phyloP scores from a whole-genome alignment of 2,329 filamentous ascomycete genomes.

The Chrysoporthe deuterocubensis region DNA sequence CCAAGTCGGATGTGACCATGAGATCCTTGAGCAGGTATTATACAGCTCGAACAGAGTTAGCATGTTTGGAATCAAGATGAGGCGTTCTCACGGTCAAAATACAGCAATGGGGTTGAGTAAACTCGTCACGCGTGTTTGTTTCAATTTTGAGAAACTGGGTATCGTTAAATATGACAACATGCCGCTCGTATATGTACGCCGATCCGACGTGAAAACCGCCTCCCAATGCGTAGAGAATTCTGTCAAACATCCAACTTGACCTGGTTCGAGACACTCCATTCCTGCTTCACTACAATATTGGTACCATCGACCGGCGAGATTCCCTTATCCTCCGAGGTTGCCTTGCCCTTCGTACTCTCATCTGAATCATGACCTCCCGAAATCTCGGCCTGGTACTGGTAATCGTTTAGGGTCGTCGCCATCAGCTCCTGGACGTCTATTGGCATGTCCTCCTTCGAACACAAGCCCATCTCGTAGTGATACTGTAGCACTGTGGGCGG shows the following conservation, averaged over 20 bases:
- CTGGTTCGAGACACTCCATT: constrained; percentile 23
- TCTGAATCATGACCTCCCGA: constrained; percentile 18
- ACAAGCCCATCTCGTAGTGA: constrained; percentile 22
- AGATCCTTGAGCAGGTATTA: too few species aligned
- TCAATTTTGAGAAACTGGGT: constrained; percentile 5
- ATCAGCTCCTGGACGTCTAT: constrained; percentile 22
- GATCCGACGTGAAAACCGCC: background rate
- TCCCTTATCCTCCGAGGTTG: constrained; percentile 8
- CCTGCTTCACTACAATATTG: constrained; percentile 21
- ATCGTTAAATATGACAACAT: constrained; percentile 2
- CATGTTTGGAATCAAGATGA: background rate
- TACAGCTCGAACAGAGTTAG: too few species aligned
- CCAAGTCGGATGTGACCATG: background rate
- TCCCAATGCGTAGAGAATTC: background rate
- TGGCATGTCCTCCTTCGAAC: constrained; percentile 15
- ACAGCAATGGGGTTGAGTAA: background rate
- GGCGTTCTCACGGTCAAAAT: background rate
- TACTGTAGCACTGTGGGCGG: constrained; percentile 17
- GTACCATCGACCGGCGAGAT: constrained; percentile 6
- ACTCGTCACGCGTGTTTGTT: background rate
- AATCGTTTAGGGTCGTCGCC: constrained; percentile 6
- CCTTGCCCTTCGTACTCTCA: constrained; percentile 8
- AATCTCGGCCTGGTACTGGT: constrained; percentile 18
- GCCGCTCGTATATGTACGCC: background rate
- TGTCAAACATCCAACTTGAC: constrained; percentile 10